Conservation (phyloP, 225 moss, liverwort and hornwort species). For the Neckera pumila region DNA sequence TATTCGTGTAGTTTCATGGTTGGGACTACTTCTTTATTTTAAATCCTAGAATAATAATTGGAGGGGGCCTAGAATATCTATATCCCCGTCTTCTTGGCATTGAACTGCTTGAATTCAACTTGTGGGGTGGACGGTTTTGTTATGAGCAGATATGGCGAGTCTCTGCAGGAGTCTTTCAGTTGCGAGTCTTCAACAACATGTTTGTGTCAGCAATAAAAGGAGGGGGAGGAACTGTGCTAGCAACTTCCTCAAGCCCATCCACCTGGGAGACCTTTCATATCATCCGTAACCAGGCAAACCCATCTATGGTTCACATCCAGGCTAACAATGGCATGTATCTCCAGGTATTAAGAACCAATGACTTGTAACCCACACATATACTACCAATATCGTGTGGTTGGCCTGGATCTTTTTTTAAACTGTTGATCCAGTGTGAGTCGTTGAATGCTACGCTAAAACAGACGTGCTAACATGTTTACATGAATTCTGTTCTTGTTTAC, state of each 20-base stretch:
- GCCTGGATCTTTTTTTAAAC: background rate
- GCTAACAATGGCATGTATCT: constrained; percentile 40
- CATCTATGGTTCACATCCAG: constrained; percentile 27
- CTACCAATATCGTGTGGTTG: background rate
- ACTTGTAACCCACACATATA: too few relatives aligned
- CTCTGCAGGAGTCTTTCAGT: constrained; percentile 35
- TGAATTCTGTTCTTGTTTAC: background rate
- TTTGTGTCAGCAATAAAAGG: constrained; percentile 27
- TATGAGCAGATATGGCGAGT: constrained; percentile 48
- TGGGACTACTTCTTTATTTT: background rate
- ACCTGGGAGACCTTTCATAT: constrained; percentile 30
- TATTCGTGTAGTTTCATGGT: background rate
- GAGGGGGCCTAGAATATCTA: background rate
- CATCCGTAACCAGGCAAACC: constrained; percentile 26
- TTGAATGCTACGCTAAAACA: background rate
- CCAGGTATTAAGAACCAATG: constrained; percentile 1
- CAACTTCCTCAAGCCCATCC: constrained; percentile 8
- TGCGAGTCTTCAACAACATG: constrained; percentile 43
- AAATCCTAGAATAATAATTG: background rate
- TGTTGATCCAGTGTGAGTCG: background rate
- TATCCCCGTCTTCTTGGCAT: background rate
- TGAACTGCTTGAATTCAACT: background rate
- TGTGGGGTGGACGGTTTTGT: background rate
- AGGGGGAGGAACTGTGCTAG: constrained; percentile 24
- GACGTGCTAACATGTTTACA: background rate